Conservation (phyloP, 1,284 basidiomycete genomes). For the Fereydounia khargensis region DNA sequence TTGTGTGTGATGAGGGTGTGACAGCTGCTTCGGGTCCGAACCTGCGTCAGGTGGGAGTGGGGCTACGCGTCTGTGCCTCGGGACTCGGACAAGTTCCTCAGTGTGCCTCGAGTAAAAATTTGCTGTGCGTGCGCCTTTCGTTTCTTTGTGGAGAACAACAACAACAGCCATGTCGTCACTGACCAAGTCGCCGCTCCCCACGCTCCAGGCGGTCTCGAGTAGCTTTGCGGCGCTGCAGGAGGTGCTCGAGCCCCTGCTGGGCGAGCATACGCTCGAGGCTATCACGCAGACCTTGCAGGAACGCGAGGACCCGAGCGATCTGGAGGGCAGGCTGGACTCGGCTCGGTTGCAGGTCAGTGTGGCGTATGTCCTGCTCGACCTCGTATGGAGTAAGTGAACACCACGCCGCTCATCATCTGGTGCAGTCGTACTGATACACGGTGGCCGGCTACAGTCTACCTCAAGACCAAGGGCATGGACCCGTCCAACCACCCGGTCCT, state of each 20-base stretch:
- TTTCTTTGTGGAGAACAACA: too few species aligned
- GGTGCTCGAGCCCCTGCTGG: conserved; percentile 16
- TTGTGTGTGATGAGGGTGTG: too few species aligned
- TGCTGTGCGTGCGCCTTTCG: too few species aligned
- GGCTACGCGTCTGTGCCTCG: too few species aligned
- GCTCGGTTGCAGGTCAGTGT: conserved; percentile 35
- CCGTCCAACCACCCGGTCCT: conserved; percentile 33
- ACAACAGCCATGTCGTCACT: conserved; percentile 36
- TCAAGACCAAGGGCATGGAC: conserved; percentile 43
- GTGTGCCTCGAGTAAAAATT: too few species aligned
- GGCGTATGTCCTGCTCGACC: conserved; percentile 41
- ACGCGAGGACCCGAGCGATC: conserved; percentile 9
- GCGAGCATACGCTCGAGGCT: background rate
- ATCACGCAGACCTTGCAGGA: background rate
- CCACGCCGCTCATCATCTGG: too few species aligned
- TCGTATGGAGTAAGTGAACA: conserved; percentile 39
- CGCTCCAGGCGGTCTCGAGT: conserved; percentile 10
- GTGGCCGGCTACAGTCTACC: conserved; percentile 6
- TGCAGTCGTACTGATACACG: background rate
- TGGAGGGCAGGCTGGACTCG: conserved; percentile 34
- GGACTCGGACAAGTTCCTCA: too few species aligned
- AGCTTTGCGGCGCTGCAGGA: conserved; percentile 14
- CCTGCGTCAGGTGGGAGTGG: too few species aligned
- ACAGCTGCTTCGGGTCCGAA: too few species aligned
- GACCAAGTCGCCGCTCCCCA: conserved; percentile 20